Conservation (phyloP, 1,139 yeast genomes). For the Nakaseomyces glabratus region DNA sequence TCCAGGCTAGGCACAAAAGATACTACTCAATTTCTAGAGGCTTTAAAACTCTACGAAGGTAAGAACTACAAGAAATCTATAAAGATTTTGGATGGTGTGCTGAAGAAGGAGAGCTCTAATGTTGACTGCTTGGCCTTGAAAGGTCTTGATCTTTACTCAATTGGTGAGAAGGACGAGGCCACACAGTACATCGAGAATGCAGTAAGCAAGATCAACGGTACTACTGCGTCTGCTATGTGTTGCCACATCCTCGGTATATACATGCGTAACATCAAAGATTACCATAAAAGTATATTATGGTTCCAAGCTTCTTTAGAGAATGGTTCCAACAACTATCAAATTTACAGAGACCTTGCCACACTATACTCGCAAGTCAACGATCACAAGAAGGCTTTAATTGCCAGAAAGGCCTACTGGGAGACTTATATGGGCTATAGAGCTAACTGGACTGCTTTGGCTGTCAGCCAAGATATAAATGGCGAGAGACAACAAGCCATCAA, state of each 20-base stretch:
- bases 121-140: constrained; percentile 80
- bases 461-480: constrained; percentile 70
- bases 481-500: constrained; percentile 62
- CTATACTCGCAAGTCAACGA: constrained; percentile 77
- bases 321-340: constrained; percentile 71
- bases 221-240: constrained; percentile 51
- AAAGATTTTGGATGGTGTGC: constrained; percentile 62
- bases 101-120: constrained; percentile 69
- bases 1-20: constrained; percentile 39
- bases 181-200: constrained; percentile 55
- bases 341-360: constrained; percentile 72
- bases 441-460: constrained; percentile 85
- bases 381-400: constrained; percentile 49
- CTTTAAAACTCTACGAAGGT: constrained; percentile 70
- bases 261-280: constrained; percentile 61
- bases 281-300: constrained; percentile 71
- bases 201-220: constrained; percentile 40
- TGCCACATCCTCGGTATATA: constrained; percentile 84
- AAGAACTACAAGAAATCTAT: constrained; percentile 84
- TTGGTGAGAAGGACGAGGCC: constrained; percentile 58
- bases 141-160: constrained; percentile 54
- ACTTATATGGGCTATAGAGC: constrained; percentile 78
- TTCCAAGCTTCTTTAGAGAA: constrained; percentile 68
- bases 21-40: constrained; percentile 66
- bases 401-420: constrained; percentile 64